These are phyloP conservation scores for Pezicula neosporulosa DNA, from an alignment of 2,329 filamentous ascomycete species.

Conservation along the genomic window DNA sequence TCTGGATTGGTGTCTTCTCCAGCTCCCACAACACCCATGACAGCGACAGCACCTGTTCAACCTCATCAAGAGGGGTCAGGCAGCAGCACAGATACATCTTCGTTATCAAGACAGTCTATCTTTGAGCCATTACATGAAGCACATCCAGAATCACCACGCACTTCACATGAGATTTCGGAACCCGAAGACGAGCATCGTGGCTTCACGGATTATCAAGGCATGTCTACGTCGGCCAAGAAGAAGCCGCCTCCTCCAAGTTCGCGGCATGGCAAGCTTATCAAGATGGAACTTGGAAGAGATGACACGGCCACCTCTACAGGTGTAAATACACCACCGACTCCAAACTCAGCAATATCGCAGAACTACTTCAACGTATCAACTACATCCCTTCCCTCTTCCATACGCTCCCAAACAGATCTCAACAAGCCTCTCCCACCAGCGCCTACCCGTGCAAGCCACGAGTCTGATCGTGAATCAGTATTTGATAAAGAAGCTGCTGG, in stretches of 20 bases:
- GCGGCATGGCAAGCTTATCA: constrained; percentile 74
- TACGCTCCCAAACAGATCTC: constrained; percentile 41
- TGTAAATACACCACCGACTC: constrained; percentile 22
- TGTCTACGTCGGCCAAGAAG: constrained; percentile 48
- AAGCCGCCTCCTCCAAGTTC: constrained; percentile 73
- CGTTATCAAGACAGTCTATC: constrained; percentile 55
- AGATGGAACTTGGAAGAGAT: constrained; percentile 37
- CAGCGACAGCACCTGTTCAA: constrained; percentile 25
- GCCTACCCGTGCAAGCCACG: constrained; percentile 41
- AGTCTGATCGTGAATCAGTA: constrained; percentile 41
- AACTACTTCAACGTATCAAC: constrained; percentile 13
- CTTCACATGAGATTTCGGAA: constrained; percentile 56
- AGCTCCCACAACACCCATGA: constrained; percentile 23
- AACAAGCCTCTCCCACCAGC: constrained; percentile 61
- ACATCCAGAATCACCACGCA: constrained; percentile 46
- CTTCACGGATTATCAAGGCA: constrained; percentile 20
- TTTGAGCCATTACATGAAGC: constrained; percentile 45
- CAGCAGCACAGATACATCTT: constrained; percentile 56
- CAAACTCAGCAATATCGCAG: constrained; percentile 16
- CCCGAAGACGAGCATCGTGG: constrained; percentile 45
- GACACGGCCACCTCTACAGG: constrained; percentile 33
- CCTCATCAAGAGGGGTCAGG: constrained; percentile 34
- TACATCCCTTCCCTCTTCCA: constrained; percentile 11
- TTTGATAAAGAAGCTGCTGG: constrained; percentile 52
- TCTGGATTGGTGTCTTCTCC: constrained; percentile 33